A percentile compares a stretch with the other conserved stretches of the same genome.
These are phyloP conservation scores for Cinchona pubescens DNA, from an alignment of 257 asterid genomes.

Conservation along the genomic window DNA sequence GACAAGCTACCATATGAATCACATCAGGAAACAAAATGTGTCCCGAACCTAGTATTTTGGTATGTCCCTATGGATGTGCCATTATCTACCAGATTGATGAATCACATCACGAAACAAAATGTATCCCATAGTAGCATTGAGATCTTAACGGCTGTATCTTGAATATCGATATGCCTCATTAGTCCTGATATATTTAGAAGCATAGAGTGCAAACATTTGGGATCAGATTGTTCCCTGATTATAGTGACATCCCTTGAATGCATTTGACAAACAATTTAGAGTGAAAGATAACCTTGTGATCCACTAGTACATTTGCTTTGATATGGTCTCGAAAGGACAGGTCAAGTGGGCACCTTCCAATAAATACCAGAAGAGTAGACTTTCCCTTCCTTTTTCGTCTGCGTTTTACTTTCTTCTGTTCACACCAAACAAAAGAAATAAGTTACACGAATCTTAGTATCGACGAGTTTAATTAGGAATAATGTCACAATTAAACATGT, in stretches of 20 bases:
- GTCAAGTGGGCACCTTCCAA: constrained; percentile 6
- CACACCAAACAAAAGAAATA: background rate
- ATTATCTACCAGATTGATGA: background rate
- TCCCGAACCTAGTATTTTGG: background rate
- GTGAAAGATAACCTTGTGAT: constrained; percentile 1
- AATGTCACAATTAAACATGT: background rate
- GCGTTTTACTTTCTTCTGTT: constrained; percentile 5
- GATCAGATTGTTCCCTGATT: constrained; percentile 17
- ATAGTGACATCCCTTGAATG: background rate
- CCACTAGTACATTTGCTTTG: background rate
- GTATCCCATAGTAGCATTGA: constrained; percentile 6
- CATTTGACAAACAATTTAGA: constrained; percentile 8
- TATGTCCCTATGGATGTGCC: background rate
- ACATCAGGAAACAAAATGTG: background rate
- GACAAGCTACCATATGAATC: background rate
- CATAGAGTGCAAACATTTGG: constrained; percentile 9
- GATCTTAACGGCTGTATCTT: constrained; percentile 3
- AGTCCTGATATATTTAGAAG: background rate
- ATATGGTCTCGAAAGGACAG: background rate
- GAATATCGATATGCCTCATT: background rate
- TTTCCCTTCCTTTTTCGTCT: background rate
- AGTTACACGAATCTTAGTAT: background rate
- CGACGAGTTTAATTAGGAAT: background rate
- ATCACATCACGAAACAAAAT: constrained; percentile 15
- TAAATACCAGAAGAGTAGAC: constrained; percentile 1